Conservation (phyloP, 2,329 filamentous ascomycete species). For the Zasmidium cellare region DNA sequence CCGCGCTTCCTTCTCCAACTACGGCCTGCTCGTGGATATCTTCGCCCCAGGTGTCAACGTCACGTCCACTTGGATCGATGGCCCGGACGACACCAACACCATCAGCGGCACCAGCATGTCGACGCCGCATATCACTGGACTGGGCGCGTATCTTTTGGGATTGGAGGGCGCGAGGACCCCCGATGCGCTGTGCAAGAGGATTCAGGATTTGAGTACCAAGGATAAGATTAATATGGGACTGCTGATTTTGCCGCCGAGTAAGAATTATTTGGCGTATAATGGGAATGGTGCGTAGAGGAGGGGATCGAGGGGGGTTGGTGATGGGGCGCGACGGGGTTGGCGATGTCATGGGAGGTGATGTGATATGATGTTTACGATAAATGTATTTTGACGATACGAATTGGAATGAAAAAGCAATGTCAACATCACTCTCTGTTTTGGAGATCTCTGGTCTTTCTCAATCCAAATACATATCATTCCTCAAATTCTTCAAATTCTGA, state of each 20-base stretch:
- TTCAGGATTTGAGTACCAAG: slow-evolving; percentile 46
- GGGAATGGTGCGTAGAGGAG: slow-evolving; percentile 32
- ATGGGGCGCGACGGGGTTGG: background rate
- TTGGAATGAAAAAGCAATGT: background rate
- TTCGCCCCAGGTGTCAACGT: slow-evolving; percentile 49
- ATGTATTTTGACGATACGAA: too few relatives aligned
- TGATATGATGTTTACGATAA: background rate
- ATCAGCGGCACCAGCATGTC: slow-evolving; percentile 66
- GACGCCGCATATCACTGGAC: slow-evolving; percentile 65
- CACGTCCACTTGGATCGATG: slow-evolving; percentile 50
- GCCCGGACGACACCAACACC: slow-evolving; percentile 44
- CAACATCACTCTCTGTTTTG: too few relatives aligned
- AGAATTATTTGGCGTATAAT: slow-evolving; percentile 60
- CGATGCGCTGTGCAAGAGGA: slow-evolving; percentile 45
- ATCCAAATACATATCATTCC: slow-evolving; percentile 27
- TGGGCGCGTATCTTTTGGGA: slow-evolving; percentile 68
- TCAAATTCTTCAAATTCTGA: slow-evolving; percentile 53
- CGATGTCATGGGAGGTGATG: too few relatives aligned
- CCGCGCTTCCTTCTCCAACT: slow-evolving; percentile 43
- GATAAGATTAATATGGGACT: slow-evolving; percentile 44
- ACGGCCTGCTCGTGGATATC: slow-evolving; percentile 40
- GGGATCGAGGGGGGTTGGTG: background rate
- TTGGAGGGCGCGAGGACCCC: slow-evolving; percentile 48
- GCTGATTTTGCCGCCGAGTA: slow-evolving; percentile 38
- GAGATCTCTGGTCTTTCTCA: slow-evolving; percentile 4